A percentile compares a stretch with the other conserved stretches of the same genome.
These are phyloP conservation scores for Chrysoporthe deuterocubensis DNA, from an alignment of 2,329 filamentous ascomycete species.

Conservation along the genomic window DNA sequence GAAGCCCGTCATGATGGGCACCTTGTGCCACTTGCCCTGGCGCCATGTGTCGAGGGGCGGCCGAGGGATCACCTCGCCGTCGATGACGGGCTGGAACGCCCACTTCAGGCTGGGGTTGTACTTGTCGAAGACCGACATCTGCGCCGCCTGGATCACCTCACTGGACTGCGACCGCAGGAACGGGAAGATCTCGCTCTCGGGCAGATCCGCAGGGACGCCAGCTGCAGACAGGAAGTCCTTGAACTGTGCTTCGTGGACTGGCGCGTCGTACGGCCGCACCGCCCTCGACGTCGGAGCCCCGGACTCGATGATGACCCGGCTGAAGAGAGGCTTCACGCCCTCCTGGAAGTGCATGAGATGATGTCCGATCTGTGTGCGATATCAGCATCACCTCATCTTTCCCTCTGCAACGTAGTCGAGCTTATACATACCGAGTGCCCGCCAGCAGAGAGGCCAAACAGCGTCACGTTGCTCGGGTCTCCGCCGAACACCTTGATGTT, in stretches of 20 bases:
- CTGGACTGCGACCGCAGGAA: slow-evolving; percentile 45
- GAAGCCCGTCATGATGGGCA: slow-evolving; percentile 48
- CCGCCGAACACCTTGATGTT: slow-evolving; percentile 59
- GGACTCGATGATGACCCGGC: slow-evolving; percentile 44
- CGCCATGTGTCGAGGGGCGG: slow-evolving; percentile 35
- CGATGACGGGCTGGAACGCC: slow-evolving; percentile 61
- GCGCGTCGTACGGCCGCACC: slow-evolving; percentile 47
- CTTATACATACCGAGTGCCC: slow-evolving; percentile 50
- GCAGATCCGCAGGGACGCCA: slow-evolving; percentile 46
- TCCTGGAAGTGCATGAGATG: slow-evolving; percentile 52
- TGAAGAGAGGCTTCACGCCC: slow-evolving; percentile 40
- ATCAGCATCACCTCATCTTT: not conserved
- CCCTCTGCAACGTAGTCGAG: not conserved
- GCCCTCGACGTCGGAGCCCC: slow-evolving; percentile 46
- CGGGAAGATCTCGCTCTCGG: slow-evolving; percentile 49
- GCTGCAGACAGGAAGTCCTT: slow-evolving; percentile 51
- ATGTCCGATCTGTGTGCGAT: slow-evolving; percentile 53
- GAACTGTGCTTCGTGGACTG: slow-evolving; percentile 54
- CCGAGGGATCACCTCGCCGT: slow-evolving; percentile 36
- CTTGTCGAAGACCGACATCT: slow-evolving; percentile 39
- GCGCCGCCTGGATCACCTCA: slow-evolving; percentile 37
- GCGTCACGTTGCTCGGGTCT: slow-evolving; percentile 51
- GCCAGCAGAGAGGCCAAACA: slow-evolving; percentile 54
- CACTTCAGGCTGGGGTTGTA: slow-evolving; percentile 44
- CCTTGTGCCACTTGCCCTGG: slow-evolving; percentile 36